Evolutionary conservation across 805 yeast species (phyloP), one percentile per base, ranked within the genome.

Genomic region (Jamesozyma piceae): DNA sequence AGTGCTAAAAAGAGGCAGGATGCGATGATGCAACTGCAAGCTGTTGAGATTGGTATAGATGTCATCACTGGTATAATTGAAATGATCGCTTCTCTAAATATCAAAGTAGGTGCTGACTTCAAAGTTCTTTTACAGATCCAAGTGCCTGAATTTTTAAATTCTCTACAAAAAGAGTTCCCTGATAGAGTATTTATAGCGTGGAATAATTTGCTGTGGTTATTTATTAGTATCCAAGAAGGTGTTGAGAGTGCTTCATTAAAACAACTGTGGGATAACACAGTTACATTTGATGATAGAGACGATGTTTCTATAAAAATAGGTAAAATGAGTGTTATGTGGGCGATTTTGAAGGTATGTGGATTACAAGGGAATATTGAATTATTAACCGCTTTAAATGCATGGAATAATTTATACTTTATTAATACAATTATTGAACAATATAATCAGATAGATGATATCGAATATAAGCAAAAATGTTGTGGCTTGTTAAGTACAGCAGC

Each of bases 31-130:
- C 71, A 74, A 39, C 62, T 82, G 38, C 80, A 80, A 49, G 71
- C 83, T 3, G 65, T 83, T 19, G 95, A 86, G 51, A 70, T 81
- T 1, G 69, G 82, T 0, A 63, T 89, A 19, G 97, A 90, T 58
- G 60, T 90, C 27, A 67, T 86, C 20, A 77, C 96, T 1, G 82
- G 89, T 1, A 67, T 80, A 5, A 73, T 82, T 51, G 96, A 88
- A 58, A 62, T 67, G 24, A 51, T 70, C 8, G 74, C 75, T 9
- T 39, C 45, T 22, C 36, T 42, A 8, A 41, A 39, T 8, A 43
- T 49, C 11, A 34, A 42, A 13, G 24, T 40, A 3, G 24, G 33
- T 9, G 42, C 42, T 3, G 20, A 36, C 9, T 36, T 50, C 5
- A 36, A 38, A 14, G 47, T 47, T 17, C 35, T 46, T 28, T 44